A percentile compares a stretch with the other conserved stretches of the same genome.
phyloP scores from a whole-genome alignment of 2,329 filamentous ascomycete genomes.

The Neonectria ditissima region DNA sequence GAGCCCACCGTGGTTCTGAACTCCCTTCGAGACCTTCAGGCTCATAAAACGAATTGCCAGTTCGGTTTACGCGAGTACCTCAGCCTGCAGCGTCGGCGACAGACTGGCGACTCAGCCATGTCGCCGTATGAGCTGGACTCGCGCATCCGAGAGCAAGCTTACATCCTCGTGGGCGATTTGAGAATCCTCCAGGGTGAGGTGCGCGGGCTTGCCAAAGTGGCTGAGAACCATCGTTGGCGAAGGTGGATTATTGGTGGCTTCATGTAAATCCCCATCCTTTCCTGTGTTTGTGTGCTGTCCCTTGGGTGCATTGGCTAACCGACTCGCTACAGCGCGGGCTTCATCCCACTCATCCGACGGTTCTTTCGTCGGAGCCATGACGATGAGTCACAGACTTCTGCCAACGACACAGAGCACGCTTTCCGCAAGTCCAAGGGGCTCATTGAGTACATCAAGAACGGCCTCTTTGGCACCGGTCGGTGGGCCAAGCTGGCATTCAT shows the following conservation, averaged over 20 bases:
- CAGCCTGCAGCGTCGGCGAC: conserved; percentile 48
- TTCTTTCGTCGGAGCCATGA: conserved; percentile 61
- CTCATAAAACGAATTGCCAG: conserved; percentile 51
- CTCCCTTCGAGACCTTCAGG: conserved; percentile 45
- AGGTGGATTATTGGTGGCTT: conserved; percentile 64
- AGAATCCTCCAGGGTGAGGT: conserved; percentile 59
- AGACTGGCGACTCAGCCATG: conserved; percentile 44
- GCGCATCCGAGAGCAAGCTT: conserved; percentile 57
- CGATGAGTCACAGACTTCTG: conserved; percentile 50
- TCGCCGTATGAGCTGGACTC: conserved; percentile 55
- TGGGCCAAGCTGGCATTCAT: conserved; percentile 65
- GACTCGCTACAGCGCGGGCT: conserved; percentile 54
- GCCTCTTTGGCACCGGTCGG: conserved; percentile 57
- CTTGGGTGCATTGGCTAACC: conserved; percentile 20
- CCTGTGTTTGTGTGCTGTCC: neutral
- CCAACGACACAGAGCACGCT: conserved; percentile 69
- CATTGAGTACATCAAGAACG: conserved; percentile 61
- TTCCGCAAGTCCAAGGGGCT: conserved; percentile 64
- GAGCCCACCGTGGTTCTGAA: conserved; percentile 35
- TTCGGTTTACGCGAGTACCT: conserved; percentile 53
- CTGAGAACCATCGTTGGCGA: conserved; percentile 64
- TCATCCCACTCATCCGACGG: conserved; percentile 64
- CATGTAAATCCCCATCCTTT: conserved; percentile 55
- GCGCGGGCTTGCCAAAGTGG: conserved; percentile 55
- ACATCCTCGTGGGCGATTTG: conserved; percentile 58